Evolutionary conservation across 2,329 filamentous ascomycete genomes (phyloP).

Genomic region (Trichocomaceae sp.): DNA sequence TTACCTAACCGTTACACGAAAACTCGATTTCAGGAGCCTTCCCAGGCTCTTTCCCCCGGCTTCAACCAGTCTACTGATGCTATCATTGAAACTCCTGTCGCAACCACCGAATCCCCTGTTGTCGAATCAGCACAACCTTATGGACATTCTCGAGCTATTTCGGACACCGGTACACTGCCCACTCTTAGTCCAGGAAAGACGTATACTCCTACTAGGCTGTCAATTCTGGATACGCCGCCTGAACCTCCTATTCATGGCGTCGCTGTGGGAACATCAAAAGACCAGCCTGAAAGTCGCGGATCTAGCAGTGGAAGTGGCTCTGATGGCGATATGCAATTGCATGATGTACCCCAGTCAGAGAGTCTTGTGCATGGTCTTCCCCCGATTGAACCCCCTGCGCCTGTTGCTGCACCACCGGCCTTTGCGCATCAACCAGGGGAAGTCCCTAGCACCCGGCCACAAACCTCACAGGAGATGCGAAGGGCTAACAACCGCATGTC

Average conservation of each 20-base stretch:
- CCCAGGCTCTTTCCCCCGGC: slow-evolving; percentile 19
- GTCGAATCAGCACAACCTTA: slow-evolving; percentile 2
- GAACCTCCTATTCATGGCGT: slow-evolving; percentile 27
- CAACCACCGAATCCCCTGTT: slow-evolving; percentile 1
- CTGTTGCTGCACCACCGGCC: slow-evolving; percentile 69
- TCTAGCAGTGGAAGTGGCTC: slow-evolving; percentile 35
- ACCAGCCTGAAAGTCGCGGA: slow-evolving; percentile 19
- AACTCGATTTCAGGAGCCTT: slow-evolving; percentile 26
- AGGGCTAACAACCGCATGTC: slow-evolving; percentile 81
- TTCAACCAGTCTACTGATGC: slow-evolving; percentile 34
- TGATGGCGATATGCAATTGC: slow-evolving; percentile 31
- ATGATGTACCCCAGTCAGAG: slow-evolving; percentile 20
- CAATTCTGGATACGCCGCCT: slow-evolving; percentile 26
- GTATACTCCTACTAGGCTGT: slow-evolving; percentile 14
- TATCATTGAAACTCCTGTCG: slow-evolving; percentile 22
- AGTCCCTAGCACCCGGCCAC: slow-evolving; percentile 61
- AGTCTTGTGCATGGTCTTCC: slow-evolving; percentile 29
- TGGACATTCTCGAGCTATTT: slow-evolving; percentile 26
- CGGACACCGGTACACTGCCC: slow-evolving; percentile 26
- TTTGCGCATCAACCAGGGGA: slow-evolving; percentile 70
- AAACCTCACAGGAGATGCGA: slow-evolving; percentile 69
- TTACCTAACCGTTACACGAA: slow-evolving; percentile 30
- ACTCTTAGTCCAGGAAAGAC: slow-evolving; percentile 6
- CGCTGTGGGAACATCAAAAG: slow-evolving; percentile 4
- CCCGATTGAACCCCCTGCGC: slow-evolving; percentile 60